Conservation (phyloP, 305 asterid species). For the Withania somnifera region DNA sequence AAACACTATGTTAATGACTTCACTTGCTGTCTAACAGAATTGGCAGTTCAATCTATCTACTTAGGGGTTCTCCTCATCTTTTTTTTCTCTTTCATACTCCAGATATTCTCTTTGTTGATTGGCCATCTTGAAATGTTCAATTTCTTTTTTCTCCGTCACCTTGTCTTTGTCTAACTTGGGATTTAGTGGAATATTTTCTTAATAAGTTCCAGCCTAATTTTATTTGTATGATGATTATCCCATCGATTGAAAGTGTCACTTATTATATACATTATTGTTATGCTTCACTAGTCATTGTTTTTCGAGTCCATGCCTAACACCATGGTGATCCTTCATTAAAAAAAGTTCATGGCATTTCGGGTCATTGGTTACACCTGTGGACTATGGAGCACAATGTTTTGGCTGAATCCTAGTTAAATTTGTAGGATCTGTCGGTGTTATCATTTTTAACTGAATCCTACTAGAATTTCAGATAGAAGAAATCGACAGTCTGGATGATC, state of each 20-base stretch:
- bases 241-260: neutral
- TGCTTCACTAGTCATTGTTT: neutral
- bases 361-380: neutral
- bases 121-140: neutral
- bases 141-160: neutral
- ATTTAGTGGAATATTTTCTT: neutral
- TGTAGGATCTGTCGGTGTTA: neutral
- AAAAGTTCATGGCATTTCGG: neutral
- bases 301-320: neutral
- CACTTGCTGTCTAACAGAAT: neutral
- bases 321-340: neutral
- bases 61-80: neutral
- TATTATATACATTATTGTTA: neutral
- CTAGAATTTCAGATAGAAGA: neutral
- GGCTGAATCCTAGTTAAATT: neutral
- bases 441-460: neutral
- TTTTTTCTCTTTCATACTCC: neutral
- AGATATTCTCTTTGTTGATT: neutral
- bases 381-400: neutral
- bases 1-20: neutral
- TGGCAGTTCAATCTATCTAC: neutral
- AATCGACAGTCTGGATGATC: neutral
- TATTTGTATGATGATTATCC: neutral
- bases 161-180: neutral
- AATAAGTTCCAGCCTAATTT: neutral